Evolutionary conservation across 345 rosid species (phyloP).

Genomic region (Eucalyptus leucophloia): DNA sequence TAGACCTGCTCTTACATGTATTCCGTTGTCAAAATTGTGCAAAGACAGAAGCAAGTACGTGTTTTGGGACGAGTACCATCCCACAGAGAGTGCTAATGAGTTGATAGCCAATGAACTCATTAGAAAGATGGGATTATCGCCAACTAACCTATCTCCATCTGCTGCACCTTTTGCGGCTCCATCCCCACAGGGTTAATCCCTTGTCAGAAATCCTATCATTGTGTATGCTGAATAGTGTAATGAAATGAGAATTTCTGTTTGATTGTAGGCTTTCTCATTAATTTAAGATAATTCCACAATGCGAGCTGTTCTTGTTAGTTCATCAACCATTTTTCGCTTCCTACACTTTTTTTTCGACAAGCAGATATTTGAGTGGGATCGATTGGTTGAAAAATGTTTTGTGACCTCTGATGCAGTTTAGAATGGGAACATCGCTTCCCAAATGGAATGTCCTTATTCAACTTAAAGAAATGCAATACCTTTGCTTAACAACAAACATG

Average conservation of each 20-base stretch:
- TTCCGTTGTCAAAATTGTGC: constrained; percentile 76
- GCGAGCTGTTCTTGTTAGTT: not conserved
- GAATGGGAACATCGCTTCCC: not conserved
- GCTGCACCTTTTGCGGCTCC: constrained; percentile 1
- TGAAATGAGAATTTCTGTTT: not conserved
- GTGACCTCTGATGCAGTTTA: not conserved
- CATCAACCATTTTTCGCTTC: not conserved
- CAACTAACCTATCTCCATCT: constrained; percentile 8
- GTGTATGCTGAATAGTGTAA: not conserved
- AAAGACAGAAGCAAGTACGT: constrained; percentile 82
- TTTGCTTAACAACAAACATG: not conserved
- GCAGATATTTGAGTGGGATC: not conserved
- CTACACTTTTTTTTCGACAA: not conserved
- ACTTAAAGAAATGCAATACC: not conserved
- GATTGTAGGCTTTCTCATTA: not conserved
- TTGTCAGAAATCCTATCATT: not conserved
- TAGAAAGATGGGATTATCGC: constrained; percentile 55
- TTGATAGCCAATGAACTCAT: constrained; percentile 70
- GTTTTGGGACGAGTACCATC: constrained; percentile 97
- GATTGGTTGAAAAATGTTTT: not conserved
- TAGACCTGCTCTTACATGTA: constrained; percentile 82
- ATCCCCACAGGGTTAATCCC: constrained; percentile 8
- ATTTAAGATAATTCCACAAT: not conserved
- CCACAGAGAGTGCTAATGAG: constrained; percentile 71
- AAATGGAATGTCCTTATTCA: not conserved